Evolutionary conservation across 1,139 yeast species (phyloP).

Genomic region (Candida sp.): DNA sequence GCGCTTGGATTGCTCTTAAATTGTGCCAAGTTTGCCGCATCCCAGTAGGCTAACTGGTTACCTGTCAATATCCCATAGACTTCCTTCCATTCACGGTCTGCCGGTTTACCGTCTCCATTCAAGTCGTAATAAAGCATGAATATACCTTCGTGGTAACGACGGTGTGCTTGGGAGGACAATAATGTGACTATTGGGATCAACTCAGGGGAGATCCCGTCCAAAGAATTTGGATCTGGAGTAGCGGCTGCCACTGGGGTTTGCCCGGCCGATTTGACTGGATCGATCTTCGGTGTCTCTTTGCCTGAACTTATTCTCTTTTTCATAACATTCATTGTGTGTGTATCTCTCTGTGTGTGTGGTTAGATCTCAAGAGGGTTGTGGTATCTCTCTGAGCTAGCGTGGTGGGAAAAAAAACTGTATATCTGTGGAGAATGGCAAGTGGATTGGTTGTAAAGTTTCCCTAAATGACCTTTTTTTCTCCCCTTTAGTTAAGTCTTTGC

Average conservation of each 20-base stretch:
- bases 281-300: conserved; percentile 10
- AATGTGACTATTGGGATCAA: conserved; percentile 76
- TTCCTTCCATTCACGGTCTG: conserved; percentile 87
- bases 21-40: conserved; percentile 74
- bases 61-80: conserved; percentile 93
- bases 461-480: too few relatives aligned
- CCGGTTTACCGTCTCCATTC: conserved; percentile 84
- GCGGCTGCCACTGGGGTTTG: conserved; percentile 3
- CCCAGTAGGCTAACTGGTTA: conserved; percentile 92
- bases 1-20: conserved; percentile 53
- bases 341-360: too few relatives aligned
- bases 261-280: conserved; percentile 2
- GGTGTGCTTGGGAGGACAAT: conserved; percentile 71
- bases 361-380: too few relatives aligned
- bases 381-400: too few relatives aligned
- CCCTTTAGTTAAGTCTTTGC: too few relatives aligned
- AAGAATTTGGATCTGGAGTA: conserved; percentile 9
- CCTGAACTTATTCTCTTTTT: conserved; percentile 23
- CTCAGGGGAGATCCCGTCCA: conserved; percentile 59
- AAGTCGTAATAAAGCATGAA: conserved; percentile 75
- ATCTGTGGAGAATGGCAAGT: too few relatives aligned
- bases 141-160: conserved; percentile 77
- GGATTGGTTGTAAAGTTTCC: too few relatives aligned
- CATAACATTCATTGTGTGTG: conserved; percentile 21
- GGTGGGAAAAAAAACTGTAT: too few relatives aligned